Evolutionary conservation across 768 basidiomycete species (phyloP), one percentile per base, ranked within the genome.

Genomic region (Xanthoconium stramineum): DNA sequence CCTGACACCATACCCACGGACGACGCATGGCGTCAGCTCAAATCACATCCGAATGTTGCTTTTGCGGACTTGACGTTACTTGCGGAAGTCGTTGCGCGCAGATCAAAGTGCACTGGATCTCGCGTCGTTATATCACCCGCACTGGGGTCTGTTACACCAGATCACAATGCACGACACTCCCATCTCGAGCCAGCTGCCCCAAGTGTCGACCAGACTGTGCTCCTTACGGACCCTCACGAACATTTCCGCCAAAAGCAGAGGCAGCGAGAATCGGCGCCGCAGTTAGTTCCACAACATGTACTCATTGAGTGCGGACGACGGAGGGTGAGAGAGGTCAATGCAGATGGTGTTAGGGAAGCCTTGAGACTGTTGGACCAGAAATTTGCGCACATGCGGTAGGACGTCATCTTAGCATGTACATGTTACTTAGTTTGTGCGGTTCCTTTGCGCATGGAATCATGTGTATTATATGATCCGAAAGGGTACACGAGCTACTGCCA

Each of bases 51-150:
- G 3, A 94, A 93, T 62, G 86, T 90, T 51, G 82, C 85, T 32
- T 94, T 94, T 67, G 83, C 90, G 14, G 91, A 95, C 72, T 76
- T 96, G 50, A 74, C 83, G 3, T 78, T 96, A 51, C 81, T 96
- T 43, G 94, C 94, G 3, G 91, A 92, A 50, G 94, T 96, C 40
- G 92, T 95, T 40, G 86, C 90, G 9, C 88, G 91, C 52, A 80
- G 88, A 50, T 86, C 91, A 42, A 85, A 82, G 68, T 93, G 91
- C 66, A 81, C 78, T 2, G 89, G 89, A 17, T 86, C 91, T 15
- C 78, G 78, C 38, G 78, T 90, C 38, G 76, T 83, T 43, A 75
- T 87, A 52, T 82, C 83, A 11, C 82, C 80, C 11, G 78, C 80
- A 15, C 77, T 74, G 3, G 81, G 78, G 9, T 72, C 80, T 35